Evolutionary conservation across 257 asterid genomes (phyloP).

Genomic region (Nyctanthes arbortristis): DNA sequence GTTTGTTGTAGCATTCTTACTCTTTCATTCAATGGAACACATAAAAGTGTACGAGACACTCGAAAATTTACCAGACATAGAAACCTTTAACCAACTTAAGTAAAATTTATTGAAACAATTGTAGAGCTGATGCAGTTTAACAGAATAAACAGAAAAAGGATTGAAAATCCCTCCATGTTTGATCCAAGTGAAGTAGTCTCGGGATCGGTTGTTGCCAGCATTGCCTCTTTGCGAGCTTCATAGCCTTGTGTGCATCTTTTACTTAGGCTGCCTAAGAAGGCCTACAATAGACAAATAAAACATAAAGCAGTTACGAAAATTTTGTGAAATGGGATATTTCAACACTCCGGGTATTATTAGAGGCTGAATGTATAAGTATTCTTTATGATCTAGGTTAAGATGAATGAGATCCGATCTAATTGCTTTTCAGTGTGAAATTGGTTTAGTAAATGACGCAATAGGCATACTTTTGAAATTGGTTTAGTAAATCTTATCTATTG

Average conservation of each 20-base stretch:
- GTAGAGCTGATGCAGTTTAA: background rate
- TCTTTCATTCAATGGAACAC: too few species aligned
- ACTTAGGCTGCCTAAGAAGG: constrained; percentile 71
- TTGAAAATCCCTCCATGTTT: constrained; percentile 51
- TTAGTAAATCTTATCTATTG: constrained; percentile 82
- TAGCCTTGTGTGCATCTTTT: constrained; percentile 75
- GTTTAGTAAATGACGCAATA: too few species aligned
- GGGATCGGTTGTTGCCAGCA: constrained; percentile 74
- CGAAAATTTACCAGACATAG: background rate
- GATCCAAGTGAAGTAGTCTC: constrained; percentile 61
- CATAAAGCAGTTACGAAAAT: background rate
- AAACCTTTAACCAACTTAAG: background rate
- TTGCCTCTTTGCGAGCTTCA: constrained; percentile 88
- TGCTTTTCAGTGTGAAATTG: background rate
- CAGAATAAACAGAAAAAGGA: background rate
- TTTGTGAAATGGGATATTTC: background rate
- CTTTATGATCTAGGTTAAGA: background rate
- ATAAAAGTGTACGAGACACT: background rate
- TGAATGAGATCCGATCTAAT: background rate
- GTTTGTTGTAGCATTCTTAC: too few species aligned
- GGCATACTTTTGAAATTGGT: too few species aligned
- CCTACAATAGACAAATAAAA: constrained; percentile 39
- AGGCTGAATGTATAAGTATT: background rate
- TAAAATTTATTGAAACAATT: background rate
- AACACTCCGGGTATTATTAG: background rate